phyloP scores from a whole-genome alignment of 1,284 basidiomycete species.

The Trichosporon ovoides region DNA sequence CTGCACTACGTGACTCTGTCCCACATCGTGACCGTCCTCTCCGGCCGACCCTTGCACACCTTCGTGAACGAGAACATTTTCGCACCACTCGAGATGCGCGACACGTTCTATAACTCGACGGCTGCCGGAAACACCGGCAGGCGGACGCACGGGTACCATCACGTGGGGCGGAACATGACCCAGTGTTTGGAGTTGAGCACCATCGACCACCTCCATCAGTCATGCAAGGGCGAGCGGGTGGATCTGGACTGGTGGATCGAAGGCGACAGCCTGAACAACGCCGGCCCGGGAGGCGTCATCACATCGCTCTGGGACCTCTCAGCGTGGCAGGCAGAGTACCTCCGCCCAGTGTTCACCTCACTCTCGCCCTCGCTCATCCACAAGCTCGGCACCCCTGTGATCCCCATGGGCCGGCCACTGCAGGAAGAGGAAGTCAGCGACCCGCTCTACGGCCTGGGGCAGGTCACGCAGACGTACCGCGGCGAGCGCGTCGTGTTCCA shows the following conservation, averaged over 20 bases:
- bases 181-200: slow-evolving; percentile 11
- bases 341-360: background rate
- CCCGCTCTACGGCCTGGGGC: slow-evolving; percentile 21
- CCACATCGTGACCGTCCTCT: slow-evolving; percentile 26
- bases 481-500: slow-evolving; percentile 21
- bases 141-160: slow-evolving; percentile 21
- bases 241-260: slow-evolving; percentile 25
- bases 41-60: slow-evolving; percentile 21
- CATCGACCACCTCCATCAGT: background rate
- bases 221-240: slow-evolving; percentile 18
- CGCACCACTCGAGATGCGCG: slow-evolving; percentile 32
- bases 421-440: background rate
- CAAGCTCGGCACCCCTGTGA: background rate
- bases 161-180: slow-evolving; percentile 10
- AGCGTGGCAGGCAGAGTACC: background rate
- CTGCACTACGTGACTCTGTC: slow-evolving; percentile 27
- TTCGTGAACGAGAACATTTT: slow-evolving; percentile 34
- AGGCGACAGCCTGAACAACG: slow-evolving; percentile 17
- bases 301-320: slow-evolving; percentile 25
- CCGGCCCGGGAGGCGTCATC: slow-evolving; percentile 32
- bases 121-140: background rate
- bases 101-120: slow-evolving; percentile 26
- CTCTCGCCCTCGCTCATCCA: slow-evolving; percentile 13
- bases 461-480: slow-evolving; percentile 13
- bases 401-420: background rate